Evolutionary conservation across 768 basidiomycete species (phyloP).

Genomic region (Asterophora lycoperdoides): DNA sequence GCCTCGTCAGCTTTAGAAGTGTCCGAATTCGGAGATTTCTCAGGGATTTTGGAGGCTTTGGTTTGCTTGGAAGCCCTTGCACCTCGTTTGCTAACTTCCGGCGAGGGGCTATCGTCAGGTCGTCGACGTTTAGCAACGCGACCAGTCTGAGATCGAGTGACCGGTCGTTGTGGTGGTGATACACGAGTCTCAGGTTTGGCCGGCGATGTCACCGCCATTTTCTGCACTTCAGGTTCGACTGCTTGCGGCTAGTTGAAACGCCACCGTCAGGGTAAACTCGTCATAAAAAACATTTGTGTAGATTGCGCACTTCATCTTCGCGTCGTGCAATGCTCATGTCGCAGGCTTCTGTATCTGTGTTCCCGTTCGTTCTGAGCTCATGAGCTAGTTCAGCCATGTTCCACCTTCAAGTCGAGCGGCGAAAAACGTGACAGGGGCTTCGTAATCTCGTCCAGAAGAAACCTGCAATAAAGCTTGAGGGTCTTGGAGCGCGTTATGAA

Average conservation of each 20-base stretch:
- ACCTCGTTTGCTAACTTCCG: slow-evolving; percentile 5
- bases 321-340: neutral
- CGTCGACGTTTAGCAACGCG: slow-evolving; percentile 26
- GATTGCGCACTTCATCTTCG: slow-evolving; percentile 8
- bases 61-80: slow-evolving; percentile 9
- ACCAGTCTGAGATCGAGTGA: slow-evolving; percentile 35
- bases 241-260: neutral
- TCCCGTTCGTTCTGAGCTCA: slow-evolving; percentile 18
- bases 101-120: slow-evolving; percentile 18
- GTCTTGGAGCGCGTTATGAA: neutral
- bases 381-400: slow-evolving; percentile 21
- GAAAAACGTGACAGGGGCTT: slow-evolving; percentile 18
- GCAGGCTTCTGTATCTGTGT: slow-evolving; percentile 11
- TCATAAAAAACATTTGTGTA: neutral
- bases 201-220: neutral
- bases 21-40: neutral
- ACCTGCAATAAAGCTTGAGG: neutral
- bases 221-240: neutral
- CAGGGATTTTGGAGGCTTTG: neutral
- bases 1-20: neutral
- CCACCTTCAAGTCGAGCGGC: slow-evolving; percentile 2
- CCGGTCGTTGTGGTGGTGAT: slow-evolving; percentile 22
- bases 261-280: neutral
- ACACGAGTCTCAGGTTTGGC: neutral
- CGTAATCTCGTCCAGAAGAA: neutral